Base-by-base conservation (phyloP, 306 rosid species). In the Quercus suber region DNA sequence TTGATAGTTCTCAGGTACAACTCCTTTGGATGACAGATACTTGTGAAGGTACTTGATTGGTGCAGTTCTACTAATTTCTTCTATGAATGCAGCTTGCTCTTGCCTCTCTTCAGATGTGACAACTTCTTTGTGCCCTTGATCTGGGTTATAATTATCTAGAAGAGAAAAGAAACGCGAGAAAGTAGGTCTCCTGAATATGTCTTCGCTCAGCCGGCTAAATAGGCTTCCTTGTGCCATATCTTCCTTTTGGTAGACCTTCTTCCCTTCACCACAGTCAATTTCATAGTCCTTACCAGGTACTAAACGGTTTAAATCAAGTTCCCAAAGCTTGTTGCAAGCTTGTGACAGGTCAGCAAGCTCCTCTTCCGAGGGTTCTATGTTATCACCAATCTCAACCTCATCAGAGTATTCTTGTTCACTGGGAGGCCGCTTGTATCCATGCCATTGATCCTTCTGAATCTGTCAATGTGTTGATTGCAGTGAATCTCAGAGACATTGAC, bases 41-140 rank as follows among this genome's bases (percentile, higher is more conserved):
- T 83, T 91, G 82, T 92, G 90, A 75, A 95, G 92, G 81, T 91
- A 95, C 71, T 89, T 95, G 69, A 92, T 86, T 30, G 98, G 96
- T 11, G 98, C 99, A 73, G 99, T 91, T 85, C 98, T 90, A 86
- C 98, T 89, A 69, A 95, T 91, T 89, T 95, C 98, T 83, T 95
- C 99, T 27, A 95, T 83, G 82, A 95, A 95, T 73, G 98, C 89
- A 78, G 83, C 91, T 81, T 95, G 99, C 86, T 95, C 99, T 84
- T 95, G 93, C 85, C 73, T 92, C 90, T 92, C 99, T 83, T 92
- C 99, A 73, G 95, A 78, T 61, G 99, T 91, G 76, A 92, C 93
- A 71, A 91, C 95, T 87, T 95, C 99, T 86, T 84, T 89, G 87
- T 35, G 43, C 49, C 99, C 97, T 84, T 84, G 82, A 70, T 89